These are phyloP conservation scores for Withania somnifera DNA, from an alignment of 305 asterid species.

Conservation along the genomic window DNA sequence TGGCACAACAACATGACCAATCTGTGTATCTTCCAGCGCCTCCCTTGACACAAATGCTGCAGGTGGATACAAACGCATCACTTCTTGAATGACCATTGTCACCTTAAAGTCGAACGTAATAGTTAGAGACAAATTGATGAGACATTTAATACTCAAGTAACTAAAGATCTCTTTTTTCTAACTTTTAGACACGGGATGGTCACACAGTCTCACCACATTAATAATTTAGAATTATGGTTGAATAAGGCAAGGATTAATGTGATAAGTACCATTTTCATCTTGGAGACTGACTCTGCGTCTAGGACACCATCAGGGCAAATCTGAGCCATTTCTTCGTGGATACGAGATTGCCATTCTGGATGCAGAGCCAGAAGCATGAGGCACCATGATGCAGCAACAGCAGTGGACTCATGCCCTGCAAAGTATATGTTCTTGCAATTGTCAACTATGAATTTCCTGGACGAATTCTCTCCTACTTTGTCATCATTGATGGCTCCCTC, in stretches of 20 bases:
- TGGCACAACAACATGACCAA: constrained; percentile 56
- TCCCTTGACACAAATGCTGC: constrained; percentile 86
- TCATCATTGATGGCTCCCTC: constrained; percentile 47
- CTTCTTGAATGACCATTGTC: constrained; percentile 75
- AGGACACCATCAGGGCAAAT: constrained; percentile 18
- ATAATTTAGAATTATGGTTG: background rate
- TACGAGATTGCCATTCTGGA: constrained; percentile 66
- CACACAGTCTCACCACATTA: background rate
- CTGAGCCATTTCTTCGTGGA: constrained; percentile 40
- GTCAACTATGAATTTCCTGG: constrained; percentile 61
- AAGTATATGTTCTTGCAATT: constrained; percentile 85
- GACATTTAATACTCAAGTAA: background rate
- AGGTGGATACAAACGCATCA: constrained; percentile 65
- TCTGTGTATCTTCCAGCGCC: constrained; percentile 50
- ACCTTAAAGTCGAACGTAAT: constrained; percentile 18
- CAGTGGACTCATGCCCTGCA: constrained; percentile 84
- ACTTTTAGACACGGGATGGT: background rate
- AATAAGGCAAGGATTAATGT: background rate
- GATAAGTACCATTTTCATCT: constrained; percentile 52
- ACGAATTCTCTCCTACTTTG: constrained; percentile 26
- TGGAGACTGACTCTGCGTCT: constrained; percentile 40
- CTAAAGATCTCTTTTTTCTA: background rate
- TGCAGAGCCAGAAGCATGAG: constrained; percentile 65
- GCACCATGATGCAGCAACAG: constrained; percentile 87
- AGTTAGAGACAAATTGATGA: background rate